Evolutionary conservation across 1,284 basidiomycete species (phyloP), one percentile per base, ranked within the genome.

Genomic region (Coriolopsis trogii): DNA sequence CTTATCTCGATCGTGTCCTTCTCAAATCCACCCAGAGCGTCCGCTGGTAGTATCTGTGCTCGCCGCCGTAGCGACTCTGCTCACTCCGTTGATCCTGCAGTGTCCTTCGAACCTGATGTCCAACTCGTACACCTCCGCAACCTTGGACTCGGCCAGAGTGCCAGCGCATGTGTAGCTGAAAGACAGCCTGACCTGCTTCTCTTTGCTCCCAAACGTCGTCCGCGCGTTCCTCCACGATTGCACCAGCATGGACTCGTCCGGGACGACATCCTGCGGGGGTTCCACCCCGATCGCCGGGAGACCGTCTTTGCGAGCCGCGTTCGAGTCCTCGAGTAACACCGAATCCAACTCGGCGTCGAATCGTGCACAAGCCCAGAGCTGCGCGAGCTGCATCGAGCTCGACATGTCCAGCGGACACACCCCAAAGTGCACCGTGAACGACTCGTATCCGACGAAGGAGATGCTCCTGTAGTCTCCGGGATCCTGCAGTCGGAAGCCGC

Each of bases 311-410:
- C 15, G 12, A 10, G 8, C n/a, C 12, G 1, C 15, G 20, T 20
- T 8, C 26, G 9, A 13, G n/a, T 21, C 16, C 42, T 33, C n/a
- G n/a, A n/a, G n/a, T 6, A 52, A 34, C 6, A 58, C 26, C 10
- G 47, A 41, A 29, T 45, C 41, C 29, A 52, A n/a, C 20, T 48
- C 50, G 3, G 37, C 4, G 38, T 58, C 53, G 39, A 59, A 59
- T 5, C 41, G 46, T 9, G 49, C 57, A 10, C 51, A 46, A 33
- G 57, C 53, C 57, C 53, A 59, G n/a, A 59, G 53, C 40, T 55
- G 51, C 3, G 48, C 41, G 9, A 16, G n/a, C 41, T 54, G 52
- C 8, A 42, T 24, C 3, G 42, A 24, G 37, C 38, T 26, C n/a
- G 37, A 33, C 8, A 21, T n/a, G 13, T 58, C 56, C n/a, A 58